Conservation (phyloP, 164 flowering plant genomes). For the Sextonia rubra region DNA sequence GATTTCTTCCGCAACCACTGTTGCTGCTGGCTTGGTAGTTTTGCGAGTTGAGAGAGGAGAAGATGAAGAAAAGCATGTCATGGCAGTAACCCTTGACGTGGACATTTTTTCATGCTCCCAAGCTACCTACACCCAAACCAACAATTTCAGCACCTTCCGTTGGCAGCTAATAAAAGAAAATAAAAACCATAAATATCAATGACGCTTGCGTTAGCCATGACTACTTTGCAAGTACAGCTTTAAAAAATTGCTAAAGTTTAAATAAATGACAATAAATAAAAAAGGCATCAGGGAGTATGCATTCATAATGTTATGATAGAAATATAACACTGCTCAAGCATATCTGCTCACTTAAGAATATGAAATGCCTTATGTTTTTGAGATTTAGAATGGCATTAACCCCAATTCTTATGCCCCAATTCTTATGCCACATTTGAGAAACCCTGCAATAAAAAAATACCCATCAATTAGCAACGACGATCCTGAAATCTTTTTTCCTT, state of each 20-base stretch:
- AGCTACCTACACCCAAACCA: slow-evolving; percentile 71
- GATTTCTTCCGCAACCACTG: slow-evolving; percentile 1
- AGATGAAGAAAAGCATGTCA: slow-evolving; percentile 20
- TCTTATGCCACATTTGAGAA: slow-evolving; percentile 68
- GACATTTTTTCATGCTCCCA: slow-evolving; percentile 99
- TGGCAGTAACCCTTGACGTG: slow-evolving; percentile 83
- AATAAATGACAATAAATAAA: no score
- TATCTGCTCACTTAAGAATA: slow-evolving; percentile 76
- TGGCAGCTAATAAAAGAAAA: slow-evolving; percentile 1
- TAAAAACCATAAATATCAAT: neutral
- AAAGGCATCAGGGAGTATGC: no score
- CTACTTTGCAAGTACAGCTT: no score
- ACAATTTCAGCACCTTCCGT: slow-evolving; percentile 17
- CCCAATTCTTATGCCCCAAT: slow-evolving; percentile 67
- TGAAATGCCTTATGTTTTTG: slow-evolving; percentile 93
- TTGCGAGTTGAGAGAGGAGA: no score
- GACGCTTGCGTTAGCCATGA: neutral
- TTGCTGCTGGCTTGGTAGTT: slow-evolving; percentile 18
- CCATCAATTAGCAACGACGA: slow-evolving; percentile 9
- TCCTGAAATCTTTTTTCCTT: neutral
- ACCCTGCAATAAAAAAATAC: slow-evolving; percentile 48
- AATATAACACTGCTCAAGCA: neutral
- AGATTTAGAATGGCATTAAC: no score
- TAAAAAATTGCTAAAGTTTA: no score
- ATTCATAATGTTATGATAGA: no score